phyloP scores from a whole-genome alignment of 2,329 filamentous ascomycete species.

The Ophiostoma novo-ulmi region DNA sequence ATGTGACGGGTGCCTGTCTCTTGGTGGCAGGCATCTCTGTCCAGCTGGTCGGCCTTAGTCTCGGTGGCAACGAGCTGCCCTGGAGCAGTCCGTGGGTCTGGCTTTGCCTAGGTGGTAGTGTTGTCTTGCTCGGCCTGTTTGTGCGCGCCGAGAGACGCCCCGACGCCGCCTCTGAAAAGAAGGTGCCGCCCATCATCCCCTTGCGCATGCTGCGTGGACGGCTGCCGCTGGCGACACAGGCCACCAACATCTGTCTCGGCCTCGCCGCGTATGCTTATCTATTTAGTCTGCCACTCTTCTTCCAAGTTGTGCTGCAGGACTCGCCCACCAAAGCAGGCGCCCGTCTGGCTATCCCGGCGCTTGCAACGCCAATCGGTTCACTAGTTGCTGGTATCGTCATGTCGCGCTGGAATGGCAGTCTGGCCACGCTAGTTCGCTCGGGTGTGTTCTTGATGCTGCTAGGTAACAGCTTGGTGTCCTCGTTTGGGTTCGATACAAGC shows the following conservation, averaged over 20 bases:
- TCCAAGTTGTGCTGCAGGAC: background rate
- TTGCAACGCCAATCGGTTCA: background rate
- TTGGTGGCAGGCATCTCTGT: conserved; percentile 54
- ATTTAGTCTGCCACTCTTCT: background rate
- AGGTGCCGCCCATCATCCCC: conserved; percentile 45
- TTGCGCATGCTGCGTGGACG: conserved; percentile 50
- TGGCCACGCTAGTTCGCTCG: background rate
- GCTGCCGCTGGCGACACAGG: conserved; percentile 50
- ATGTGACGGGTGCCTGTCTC: conserved; percentile 35
- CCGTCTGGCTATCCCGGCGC: background rate
- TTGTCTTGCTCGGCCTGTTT: conserved; percentile 36
- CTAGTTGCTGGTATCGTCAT: background rate
- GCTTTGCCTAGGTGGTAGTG: conserved; percentile 40
- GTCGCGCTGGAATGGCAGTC: background rate
- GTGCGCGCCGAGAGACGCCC: conserved; percentile 33
- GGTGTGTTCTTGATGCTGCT: background rate
- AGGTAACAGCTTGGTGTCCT: background rate
- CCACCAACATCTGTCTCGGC: conserved; percentile 56
- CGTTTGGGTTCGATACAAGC: background rate
- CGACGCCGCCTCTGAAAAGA: conserved; percentile 35
- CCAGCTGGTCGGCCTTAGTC: conserved; percentile 51
- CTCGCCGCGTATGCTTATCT: conserved; percentile 54
- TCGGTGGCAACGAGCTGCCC: conserved; percentile 52
- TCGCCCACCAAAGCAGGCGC: background rate
- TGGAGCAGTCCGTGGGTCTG: conserved; percentile 50